These are phyloP conservation scores for Trapa bicornis DNA, from an alignment of 345 rosid genomes.

Conservation along the genomic window DNA sequence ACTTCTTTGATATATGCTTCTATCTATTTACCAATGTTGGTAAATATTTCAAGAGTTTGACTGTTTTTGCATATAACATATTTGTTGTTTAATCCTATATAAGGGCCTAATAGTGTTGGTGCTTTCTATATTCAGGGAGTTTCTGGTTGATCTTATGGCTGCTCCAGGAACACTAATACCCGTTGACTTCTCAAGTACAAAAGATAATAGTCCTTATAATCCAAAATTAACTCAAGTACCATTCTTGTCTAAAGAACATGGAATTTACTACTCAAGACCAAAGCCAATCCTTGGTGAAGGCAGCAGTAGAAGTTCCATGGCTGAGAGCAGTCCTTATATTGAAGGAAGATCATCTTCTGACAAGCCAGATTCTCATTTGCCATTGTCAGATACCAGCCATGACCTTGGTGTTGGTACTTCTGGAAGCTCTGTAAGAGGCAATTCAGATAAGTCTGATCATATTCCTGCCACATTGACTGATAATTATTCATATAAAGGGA, in stretches of 20 bases:
- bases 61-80: neutral
- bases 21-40: neutral
- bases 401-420: conserved; percentile 47
- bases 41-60: neutral
- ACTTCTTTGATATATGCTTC: neutral
- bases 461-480: conserved; percentile 34
- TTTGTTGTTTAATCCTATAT: neutral
- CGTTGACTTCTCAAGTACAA: conserved; percentile 63
- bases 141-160: conserved; percentile 99
- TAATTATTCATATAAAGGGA: conserved; percentile 42
- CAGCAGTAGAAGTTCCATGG: conserved; percentile 37
- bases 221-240: conserved; percentile 36
- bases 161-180: conserved; percentile 99
- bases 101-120: neutral
- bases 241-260: conserved; percentile 29
- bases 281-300: conserved; percentile 58
- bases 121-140: conserved; percentile 58
- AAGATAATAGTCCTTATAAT: conserved; percentile 39
- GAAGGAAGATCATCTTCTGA: conserved; percentile 29
- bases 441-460: conserved; percentile 43
- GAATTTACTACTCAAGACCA: conserved; percentile 24
- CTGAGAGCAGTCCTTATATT: conserved; percentile 19
- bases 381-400: conserved; percentile 20
- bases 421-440: conserved; percentile 27
- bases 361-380: conserved; percentile 23